Evolutionary conservation across 2,329 filamentous ascomycete species (phyloP).

Genomic region (Mycosphaerella sp.): DNA sequence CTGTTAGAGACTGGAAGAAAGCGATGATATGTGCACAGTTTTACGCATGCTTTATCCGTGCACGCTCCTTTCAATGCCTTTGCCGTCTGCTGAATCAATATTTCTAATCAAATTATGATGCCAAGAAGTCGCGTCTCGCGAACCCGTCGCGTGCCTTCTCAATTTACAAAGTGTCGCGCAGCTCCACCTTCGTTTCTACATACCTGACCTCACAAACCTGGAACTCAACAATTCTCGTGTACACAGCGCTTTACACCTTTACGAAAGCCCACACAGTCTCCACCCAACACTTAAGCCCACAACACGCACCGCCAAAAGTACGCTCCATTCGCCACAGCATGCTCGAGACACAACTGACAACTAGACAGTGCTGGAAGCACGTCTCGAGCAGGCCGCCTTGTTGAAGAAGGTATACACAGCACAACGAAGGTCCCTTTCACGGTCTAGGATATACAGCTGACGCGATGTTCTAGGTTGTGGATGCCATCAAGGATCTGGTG

Average conservation of each 20-base stretch:
- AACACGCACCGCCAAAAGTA: conserved; percentile 11
- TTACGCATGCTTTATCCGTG: too few species aligned
- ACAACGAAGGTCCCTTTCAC: neutral
- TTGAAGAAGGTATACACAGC: conserved; percentile 75
- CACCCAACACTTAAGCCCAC: too few species aligned
- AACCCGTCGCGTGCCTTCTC: neutral
- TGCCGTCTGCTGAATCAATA: too few species aligned
- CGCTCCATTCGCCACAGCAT: neutral
- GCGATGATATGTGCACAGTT: too few species aligned
- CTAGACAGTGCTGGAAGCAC: conserved; percentile 80
- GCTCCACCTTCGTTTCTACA: neutral
- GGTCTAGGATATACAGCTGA: conserved; percentile 14
- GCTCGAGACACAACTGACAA: conserved; percentile 16
- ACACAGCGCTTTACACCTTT: neutral
- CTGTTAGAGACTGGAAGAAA: too few species aligned
- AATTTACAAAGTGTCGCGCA: neutral
- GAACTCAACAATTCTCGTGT: neutral
- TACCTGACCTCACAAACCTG: neutral
- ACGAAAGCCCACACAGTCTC: too few species aligned
- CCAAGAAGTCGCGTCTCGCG: too few species aligned
- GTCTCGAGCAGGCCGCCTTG: conserved; percentile 85
- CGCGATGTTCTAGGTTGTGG: conserved; percentile 65
- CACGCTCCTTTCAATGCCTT: too few species aligned
- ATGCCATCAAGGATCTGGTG: conserved; percentile 98
- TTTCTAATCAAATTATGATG: too few species aligned